phyloP scores from a whole-genome alignment of 2,329 filamentous ascomycete genomes.

The Verticillium dahliae region DNA sequence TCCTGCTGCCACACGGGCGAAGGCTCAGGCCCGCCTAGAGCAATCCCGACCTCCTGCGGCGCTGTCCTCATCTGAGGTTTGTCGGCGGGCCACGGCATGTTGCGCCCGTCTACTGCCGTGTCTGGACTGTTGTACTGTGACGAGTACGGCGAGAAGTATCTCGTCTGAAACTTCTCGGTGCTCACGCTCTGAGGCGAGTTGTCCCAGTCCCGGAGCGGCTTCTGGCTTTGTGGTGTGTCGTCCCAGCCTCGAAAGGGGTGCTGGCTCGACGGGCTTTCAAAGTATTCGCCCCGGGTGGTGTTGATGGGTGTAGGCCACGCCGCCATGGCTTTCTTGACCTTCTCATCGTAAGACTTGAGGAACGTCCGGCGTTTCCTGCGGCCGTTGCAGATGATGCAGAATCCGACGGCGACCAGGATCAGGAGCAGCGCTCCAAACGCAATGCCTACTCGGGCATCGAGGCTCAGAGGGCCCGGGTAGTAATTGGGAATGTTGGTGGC shows the following conservation, averaged over 20 bases:
- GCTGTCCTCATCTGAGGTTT: constrained; percentile 9
- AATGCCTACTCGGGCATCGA: constrained; percentile 53
- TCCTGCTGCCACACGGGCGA: constrained; percentile 21
- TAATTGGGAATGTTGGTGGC: constrained; percentile 32
- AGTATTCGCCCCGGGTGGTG: constrained; percentile 11
- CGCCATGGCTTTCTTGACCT: constrained; percentile 21
- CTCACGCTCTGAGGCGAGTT: constrained; percentile 42
- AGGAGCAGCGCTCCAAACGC: constrained; percentile 43
- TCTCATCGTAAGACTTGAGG: constrained; percentile 37
- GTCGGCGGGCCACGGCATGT: constrained; percentile 27
- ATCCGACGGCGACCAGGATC: constrained; percentile 41
- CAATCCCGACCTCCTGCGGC: constrained; percentile 33
- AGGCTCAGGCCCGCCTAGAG: constrained; percentile 31
- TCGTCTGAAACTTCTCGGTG: constrained; percentile 31
- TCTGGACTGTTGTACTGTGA: constrained; percentile 55
- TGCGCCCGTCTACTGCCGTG: constrained; percentile 30
- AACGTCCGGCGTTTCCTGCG: constrained; percentile 47
- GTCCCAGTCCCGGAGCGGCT: constrained; percentile 45
- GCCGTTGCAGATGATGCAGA: constrained; percentile 48
- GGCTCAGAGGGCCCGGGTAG: constrained; percentile 38
- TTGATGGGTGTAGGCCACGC: constrained; percentile 34
- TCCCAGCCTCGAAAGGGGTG: constrained; percentile 37
- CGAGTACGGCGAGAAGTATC: constrained; percentile 53
- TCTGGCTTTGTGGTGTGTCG: constrained; percentile 49
- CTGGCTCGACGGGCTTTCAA: constrained; percentile 22